These are phyloP conservation scores for Trichoderma hamatum DNA, from an alignment of 2,329 filamentous ascomycete species.

Conservation along the genomic window DNA sequence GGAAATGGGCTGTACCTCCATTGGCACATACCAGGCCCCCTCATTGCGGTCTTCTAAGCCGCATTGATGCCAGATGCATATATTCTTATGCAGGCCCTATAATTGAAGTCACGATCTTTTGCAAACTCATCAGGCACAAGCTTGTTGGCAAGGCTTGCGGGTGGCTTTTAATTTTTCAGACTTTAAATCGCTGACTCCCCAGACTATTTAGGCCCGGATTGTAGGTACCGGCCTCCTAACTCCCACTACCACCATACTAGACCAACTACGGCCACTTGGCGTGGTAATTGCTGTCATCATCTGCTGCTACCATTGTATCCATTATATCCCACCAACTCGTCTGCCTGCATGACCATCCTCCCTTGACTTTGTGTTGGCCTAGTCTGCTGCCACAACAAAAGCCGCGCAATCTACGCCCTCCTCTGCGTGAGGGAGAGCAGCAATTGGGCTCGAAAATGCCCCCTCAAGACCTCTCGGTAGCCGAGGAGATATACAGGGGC, in stretches of 20 bases:
- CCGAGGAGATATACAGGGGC: slow-evolving; percentile 32
- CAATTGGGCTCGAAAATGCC: slow-evolving; percentile 40
- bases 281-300: slow-evolving; percentile 4
- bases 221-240: neutral
- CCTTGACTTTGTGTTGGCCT: neutral
- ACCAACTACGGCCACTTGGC: neutral
- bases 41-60: no score
- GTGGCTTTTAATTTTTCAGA: neutral
- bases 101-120: neutral
- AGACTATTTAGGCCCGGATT: neutral
- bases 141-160: neutral
- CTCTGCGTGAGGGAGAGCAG: slow-evolving; percentile 26
- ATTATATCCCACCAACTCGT: neutral
- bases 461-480: slow-evolving; percentile 32
- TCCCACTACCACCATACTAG: neutral
- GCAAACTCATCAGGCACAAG: neutral
- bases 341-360: neutral
- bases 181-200: neutral
- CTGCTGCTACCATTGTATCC: neutral
- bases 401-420: neutral
- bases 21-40: neutral
- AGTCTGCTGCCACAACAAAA: neutral
- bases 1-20: neutral
- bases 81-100: neutral
- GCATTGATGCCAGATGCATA: neutral